Base-by-base conservation (phyloP, 1,139 yeast species). In the Chernovozyma aurita region DNA sequence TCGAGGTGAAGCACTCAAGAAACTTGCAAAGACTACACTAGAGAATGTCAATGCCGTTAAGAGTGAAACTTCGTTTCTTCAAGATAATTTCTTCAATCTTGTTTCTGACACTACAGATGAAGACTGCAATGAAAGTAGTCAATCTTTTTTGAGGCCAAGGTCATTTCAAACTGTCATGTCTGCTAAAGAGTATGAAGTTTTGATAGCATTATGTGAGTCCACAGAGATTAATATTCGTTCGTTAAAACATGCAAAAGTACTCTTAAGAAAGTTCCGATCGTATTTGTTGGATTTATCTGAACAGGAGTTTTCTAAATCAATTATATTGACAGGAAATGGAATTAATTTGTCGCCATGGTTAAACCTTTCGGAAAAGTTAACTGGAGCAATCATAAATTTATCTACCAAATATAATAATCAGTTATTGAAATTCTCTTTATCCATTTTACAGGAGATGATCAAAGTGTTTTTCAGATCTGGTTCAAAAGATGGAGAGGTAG, bases 171-270 rank as follows among this genome's bases (percentile, higher is more conserved):
- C 68, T 15, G 74, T 78, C 1, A 64, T 78, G 35, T 56, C 72
- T 2, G 53, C 65, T 25, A 74, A 73, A 36, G 95, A 87, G 53
- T 72, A 80, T 50, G 95, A 88, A 50, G 78, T 82, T 4, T 60
- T 88, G 39, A 51, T 80, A 35, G 86, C 95, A 0, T 59, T 87
- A 20, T 76, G 85, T 37, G 70, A 70, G 18, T 27, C 36, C 4
- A 5, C 17, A 18, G n/a, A 18, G 7, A n/a, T 11, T 6, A 15
- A 28, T 16, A 15, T 28, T 18, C 52, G 50, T 26, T 66, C 77
- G 9, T 52, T 63, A 40, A 55, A 52, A 4, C 80, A 80, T 39
- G 88, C 85, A 1, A 54, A 59, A 13, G 53, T 65, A 8, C 58
- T 86, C 24, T 53, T 81, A 24, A 59, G 66, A 11, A 76, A 80